Percentiles rank a stretch among this genome's conserved stretches.
Evolutionary conservation across 441 rosid species (phyloP).

Genomic region (Gossypium davidsonii): DNA sequence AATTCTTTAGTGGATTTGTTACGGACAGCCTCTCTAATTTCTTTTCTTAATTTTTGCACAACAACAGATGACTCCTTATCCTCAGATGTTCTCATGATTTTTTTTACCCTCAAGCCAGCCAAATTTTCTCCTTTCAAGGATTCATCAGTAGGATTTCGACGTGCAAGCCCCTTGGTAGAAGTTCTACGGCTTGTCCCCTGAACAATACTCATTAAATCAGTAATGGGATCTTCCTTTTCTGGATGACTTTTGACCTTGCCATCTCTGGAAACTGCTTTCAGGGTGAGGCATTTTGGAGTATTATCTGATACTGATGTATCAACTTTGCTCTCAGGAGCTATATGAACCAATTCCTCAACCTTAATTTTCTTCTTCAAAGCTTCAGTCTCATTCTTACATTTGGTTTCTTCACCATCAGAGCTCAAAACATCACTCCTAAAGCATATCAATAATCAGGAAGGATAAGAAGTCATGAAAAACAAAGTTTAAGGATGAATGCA

Average conservation of each 20-base stretch:
- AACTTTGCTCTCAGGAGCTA: slow-evolving; percentile 28
- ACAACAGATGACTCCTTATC: slow-evolving; percentile 62
- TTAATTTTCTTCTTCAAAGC: slow-evolving; percentile 36
- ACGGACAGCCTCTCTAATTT: slow-evolving; percentile 86
- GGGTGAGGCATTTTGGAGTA: slow-evolving; percentile 18
- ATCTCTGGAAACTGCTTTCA: slow-evolving; percentile 18
- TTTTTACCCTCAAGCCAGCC: slow-evolving; percentile 83
- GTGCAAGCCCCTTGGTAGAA: slow-evolving; percentile 31
- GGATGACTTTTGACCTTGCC: slow-evolving; percentile 21
- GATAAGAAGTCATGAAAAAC: not conserved
- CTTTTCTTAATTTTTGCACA: slow-evolving; percentile 82
- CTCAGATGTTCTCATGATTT: slow-evolving; percentile 65
- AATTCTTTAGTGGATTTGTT: slow-evolving; percentile 56
- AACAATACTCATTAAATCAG: slow-evolving; percentile 77
- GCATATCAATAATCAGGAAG: slow-evolving; percentile 13
- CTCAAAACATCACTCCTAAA: slow-evolving; percentile 32
- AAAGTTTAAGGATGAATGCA: slow-evolving; percentile 1
- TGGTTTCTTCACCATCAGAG: slow-evolving; percentile 34
- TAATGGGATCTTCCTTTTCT: slow-evolving; percentile 26
- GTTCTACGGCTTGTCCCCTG: slow-evolving; percentile 39
- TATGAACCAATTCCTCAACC: slow-evolving; percentile 38
- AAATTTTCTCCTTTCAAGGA: slow-evolving; percentile 44
- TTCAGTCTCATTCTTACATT: slow-evolving; percentile 32
- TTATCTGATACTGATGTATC: slow-evolving; percentile 32
- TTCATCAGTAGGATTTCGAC: slow-evolving; percentile 31